phyloP scores from a whole-genome alignment of 169 alveolate species.

The Plasmodium chabaudi region DNA sequence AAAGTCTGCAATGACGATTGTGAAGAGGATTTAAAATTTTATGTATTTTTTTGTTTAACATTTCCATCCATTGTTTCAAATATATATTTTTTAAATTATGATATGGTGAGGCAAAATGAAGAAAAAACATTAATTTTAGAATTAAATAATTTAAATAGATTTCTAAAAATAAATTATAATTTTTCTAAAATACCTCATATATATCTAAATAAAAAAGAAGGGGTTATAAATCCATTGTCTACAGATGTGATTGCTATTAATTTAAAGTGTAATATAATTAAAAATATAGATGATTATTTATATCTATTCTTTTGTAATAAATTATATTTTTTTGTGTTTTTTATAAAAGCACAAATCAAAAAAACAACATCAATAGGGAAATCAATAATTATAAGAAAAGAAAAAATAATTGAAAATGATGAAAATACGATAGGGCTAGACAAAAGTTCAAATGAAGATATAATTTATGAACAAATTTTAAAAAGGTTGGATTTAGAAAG shows the following conservation, averaged over 20 bases:
- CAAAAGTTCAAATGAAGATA: not conserved
- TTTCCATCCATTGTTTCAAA: conserved; percentile 36
- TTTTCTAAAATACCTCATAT: conserved; percentile 52
- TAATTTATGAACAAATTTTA: conserved; percentile 27
- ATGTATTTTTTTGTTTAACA: conserved; percentile 21
- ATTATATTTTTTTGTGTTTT: conserved; percentile 41
- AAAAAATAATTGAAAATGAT: not conserved
- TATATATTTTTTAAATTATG: conserved; percentile 31
- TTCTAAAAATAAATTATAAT: conserved; percentile 26
- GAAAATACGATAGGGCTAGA: not conserved
- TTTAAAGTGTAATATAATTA: conserved; percentile 33
- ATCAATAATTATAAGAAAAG: not conserved
- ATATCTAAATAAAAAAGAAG: conserved; percentile 38
- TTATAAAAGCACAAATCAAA: conserved; percentile 21
- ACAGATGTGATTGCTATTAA: conserved; percentile 25
- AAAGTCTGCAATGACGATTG: no score
- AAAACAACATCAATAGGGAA: not conserved
- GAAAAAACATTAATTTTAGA: conserved; percentile 45
- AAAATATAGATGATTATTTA: conserved; percentile 35
- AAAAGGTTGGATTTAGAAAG: conserved; percentile 21
- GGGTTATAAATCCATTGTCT: conserved; percentile 8
- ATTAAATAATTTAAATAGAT: conserved; percentile 39
- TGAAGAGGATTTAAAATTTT: conserved; percentile 46
- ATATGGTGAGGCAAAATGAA: conserved; percentile 28
- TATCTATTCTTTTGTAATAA: conserved; percentile 56